Base-by-base conservation (phyloP, 164 flowering plant genomes). In the Nymphaea thermarum region DNA sequence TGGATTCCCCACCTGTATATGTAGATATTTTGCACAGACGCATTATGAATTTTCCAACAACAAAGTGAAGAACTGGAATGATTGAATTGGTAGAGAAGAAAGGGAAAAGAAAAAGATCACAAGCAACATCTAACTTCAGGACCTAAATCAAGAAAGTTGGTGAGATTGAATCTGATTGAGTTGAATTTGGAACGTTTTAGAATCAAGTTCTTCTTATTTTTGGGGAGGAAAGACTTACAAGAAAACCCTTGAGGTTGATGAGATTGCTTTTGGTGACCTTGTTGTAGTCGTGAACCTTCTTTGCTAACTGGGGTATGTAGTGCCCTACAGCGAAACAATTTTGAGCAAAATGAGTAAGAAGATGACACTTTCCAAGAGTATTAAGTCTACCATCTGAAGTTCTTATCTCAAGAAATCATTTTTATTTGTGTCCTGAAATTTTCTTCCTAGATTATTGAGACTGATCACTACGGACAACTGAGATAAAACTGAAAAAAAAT, bases 281-380 rank as follows among this genome's bases (percentile, higher is more conserved):
- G 75, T 90, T 90, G 75, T 84, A 81, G 45, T 85, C 85, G 17
- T 72, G 65, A 57, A 93, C 82, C 70, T 76, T 75, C 79, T 82
- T 77, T 1, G 98, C 96, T 75, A 93, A 73, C 63, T 93, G 93
- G 6, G 98, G 98, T 63, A 93, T 84, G 65, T 93, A 93, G 75
- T 93, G 98, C 6, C 98, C 98, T 85, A 66, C 62, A 66, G 36
- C 0, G 36, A 25, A 25, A 25, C 36, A 25, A 25, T 25, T 25
- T 25, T 25, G 36, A 25, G 36, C 36, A 25, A 25, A 25, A 25
- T 25, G 36, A 25, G 36, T 25, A 25, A 25, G 36, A 25, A 25
- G 36, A 25, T 25, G 36, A 25, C 36, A 25, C 36, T 25, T 25
- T 25, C 36, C 36, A 25, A 25, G 36, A 25, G 1, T 25, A 25